Conservation (phyloP, 805 yeast species). For the Monosporozyma siamensis region DNA sequence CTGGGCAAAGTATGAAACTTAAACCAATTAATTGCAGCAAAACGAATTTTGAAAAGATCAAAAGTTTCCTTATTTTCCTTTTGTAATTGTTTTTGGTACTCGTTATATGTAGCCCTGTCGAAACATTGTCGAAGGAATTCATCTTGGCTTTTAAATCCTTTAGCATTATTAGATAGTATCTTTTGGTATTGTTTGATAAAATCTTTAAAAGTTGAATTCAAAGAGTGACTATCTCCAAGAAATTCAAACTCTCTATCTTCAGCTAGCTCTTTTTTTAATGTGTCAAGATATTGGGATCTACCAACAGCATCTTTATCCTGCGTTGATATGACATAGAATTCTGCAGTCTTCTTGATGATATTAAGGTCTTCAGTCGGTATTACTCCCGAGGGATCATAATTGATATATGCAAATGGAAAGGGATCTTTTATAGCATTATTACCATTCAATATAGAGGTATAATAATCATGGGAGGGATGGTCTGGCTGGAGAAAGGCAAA, state of each 20-base stretch:
- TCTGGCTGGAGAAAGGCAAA: constrained; percentile 53
- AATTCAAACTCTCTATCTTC: constrained; percentile 59
- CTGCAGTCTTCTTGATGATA: constrained; percentile 63
- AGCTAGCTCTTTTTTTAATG: no score
- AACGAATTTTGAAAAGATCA: constrained; percentile 38
- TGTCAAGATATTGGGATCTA: no score
- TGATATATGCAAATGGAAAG: constrained; percentile 17
- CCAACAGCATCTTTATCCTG: neutral
- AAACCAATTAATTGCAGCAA: constrained; percentile 81
- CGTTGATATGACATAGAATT: constrained; percentile 41
- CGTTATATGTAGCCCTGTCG: constrained; percentile 46
- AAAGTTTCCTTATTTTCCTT: constrained; percentile 31
- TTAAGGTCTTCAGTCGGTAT: constrained; percentile 58
- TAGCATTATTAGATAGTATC: constrained; percentile 18
- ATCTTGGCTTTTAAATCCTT: neutral
- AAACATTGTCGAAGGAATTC: constrained; percentile 29
- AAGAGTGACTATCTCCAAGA: constrained; percentile 47
- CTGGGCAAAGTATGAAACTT: constrained; percentile 67
- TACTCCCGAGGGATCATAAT: constrained; percentile 20
- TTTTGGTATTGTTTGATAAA: constrained; percentile 48
- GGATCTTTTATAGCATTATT: constrained; percentile 19
- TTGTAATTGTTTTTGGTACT: constrained; percentile 29
- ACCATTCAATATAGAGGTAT: constrained; percentile 20
- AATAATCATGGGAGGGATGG: constrained; percentile 52
- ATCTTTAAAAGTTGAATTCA: constrained; percentile 41